A percentile compares a stretch with the other conserved stretches of the same genome.
These are phyloP conservation scores for Scheffersomyces titani DNA, from an alignment of 1,139 yeast species.

Conservation along the genomic window DNA sequence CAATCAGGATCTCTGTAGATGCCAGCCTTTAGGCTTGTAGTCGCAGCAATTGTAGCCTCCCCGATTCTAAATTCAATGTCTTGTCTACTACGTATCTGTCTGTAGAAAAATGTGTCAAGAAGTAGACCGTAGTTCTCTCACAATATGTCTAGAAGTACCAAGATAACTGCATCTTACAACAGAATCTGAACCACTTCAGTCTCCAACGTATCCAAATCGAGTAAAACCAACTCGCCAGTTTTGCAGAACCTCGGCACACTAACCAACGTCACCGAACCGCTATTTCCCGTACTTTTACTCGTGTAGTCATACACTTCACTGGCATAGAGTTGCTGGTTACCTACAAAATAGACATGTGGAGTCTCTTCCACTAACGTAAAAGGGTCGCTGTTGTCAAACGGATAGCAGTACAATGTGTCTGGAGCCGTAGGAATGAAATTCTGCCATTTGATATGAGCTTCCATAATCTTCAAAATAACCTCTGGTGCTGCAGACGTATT, in stretches of 20 bases:
- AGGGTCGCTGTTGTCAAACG: conserved; percentile 80
- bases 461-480: conserved; percentile 52
- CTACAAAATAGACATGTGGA: conserved; percentile 86
- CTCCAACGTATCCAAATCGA: conserved; percentile 61
- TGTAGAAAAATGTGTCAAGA: no score
- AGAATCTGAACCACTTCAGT: conserved; percentile 40
- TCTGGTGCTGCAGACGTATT: conserved; percentile 14
- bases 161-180: background rate
- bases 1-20: no score
- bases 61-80: no score
- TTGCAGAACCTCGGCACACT: conserved; percentile 68
- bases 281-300: conserved; percentile 24
- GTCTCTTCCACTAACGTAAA: conserved; percentile 65
- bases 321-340: conserved; percentile 71
- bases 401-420: conserved; percentile 89
- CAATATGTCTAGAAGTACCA: no score
- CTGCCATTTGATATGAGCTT: conserved; percentile 77
- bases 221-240: conserved; percentile 67
- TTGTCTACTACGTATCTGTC: no score
- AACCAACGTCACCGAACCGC: conserved; percentile 49
- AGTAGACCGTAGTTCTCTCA: no score
- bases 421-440: conserved; percentile 94
- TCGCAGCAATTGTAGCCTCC: no score
- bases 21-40: no score
- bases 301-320: conserved; percentile 30